Evolutionary conservation across 176 grass and related monocot species (phyloP).

Genomic region (Aegilops bicornis): DNA sequence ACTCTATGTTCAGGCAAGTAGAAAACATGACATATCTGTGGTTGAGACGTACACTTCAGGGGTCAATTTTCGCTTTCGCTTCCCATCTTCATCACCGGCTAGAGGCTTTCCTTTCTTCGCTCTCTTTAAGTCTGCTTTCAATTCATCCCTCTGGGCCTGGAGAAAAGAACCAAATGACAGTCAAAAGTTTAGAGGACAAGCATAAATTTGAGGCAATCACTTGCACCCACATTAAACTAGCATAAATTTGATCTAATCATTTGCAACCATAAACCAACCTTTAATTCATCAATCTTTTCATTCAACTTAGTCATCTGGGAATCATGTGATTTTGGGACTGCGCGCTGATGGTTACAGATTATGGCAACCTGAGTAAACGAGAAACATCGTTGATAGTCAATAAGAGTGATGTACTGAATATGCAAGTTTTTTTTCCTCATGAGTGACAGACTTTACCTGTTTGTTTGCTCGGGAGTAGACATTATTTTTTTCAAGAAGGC

Average conservation of each 20-base stretch:
- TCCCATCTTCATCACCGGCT: conserved; percentile 65
- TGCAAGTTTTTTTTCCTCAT: not conserved
- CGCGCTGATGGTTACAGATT: conserved; percentile 96
- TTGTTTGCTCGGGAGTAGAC: conserved; percentile 90
- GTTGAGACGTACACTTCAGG: conserved; percentile 57
- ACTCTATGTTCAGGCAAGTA: not conserved
- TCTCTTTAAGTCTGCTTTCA: conserved; percentile 66
- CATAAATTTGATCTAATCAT: not conserved
- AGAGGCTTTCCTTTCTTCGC: conserved; percentile 66
- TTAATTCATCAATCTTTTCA: conserved; percentile 85
- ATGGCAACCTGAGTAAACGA: conserved; percentile 69
- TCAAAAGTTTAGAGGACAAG: not conserved
- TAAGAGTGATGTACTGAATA: not conserved
- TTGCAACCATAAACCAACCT: conserved; percentile 47
- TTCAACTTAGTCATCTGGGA: conserved; percentile 78
- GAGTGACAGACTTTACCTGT: conserved; percentile 48
- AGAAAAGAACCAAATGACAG: conserved; percentile 12
- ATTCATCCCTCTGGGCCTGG: conserved; percentile 61
- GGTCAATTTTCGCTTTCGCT: conserved; percentile 64
- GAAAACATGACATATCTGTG: not conserved
- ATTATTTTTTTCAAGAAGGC: conserved; percentile 62
- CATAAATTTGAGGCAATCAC: not conserved
- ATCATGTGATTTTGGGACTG: conserved; percentile 89
- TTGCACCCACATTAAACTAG: too few species aligned
- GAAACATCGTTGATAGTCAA: not conserved